Base-by-base conservation (phyloP, 106 monocot species). In the Dendrobium officinale region DNA sequence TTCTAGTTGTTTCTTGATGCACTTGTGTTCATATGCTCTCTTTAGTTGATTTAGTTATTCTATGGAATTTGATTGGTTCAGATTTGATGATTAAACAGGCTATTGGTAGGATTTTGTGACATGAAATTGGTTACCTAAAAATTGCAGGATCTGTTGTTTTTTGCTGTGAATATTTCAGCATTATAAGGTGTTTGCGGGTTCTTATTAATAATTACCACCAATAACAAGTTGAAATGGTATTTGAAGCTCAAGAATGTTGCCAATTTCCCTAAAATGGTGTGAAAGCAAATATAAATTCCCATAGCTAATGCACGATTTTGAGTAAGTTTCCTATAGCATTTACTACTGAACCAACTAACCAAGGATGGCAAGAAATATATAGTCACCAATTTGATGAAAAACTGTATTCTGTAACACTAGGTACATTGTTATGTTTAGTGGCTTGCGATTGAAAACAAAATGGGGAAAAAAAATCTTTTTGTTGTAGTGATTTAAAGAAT, bases 1-100 rank as follows among this genome's bases (percentile, higher is more conserved):
- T 42, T 74, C 74, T 74, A 20, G 74, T 44, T 74, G 42, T 44
- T 74, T 74, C 6, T 74, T n/a, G 40, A n/a, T 74, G 42, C 8
- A 74, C 44, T 42, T 43, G 0, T 22, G 26, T 74, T 31, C 33
- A 37, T 70, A 70, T 37, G 8, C 8, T 13, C 37, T 15, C 13
- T 70, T 70, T 70, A 70, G 58, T 3, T 58, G 58, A 67, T 67
- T 24, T 27, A 13, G 33, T 16, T 70, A 70, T 15, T 37, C 3
- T 29, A 70, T 37, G 4, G 15, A 70, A 24, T 2, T 33, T 70
- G 15, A 16, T 4, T 33, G 10, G 31, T 70, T 70, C 31, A 37
- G 29, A 70, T 70, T 70, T 26, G 64, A 70, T 33, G 70, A 70
- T 70, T 37, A 70, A 70, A 70, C 13, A 33, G 0, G 11, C 70